Evolutionary conservation across 2,329 filamentous ascomycete genomes (phyloP), one percentile per base, ranked within the genome.

Genomic region (Colletotrichum neosansevieriae): DNA sequence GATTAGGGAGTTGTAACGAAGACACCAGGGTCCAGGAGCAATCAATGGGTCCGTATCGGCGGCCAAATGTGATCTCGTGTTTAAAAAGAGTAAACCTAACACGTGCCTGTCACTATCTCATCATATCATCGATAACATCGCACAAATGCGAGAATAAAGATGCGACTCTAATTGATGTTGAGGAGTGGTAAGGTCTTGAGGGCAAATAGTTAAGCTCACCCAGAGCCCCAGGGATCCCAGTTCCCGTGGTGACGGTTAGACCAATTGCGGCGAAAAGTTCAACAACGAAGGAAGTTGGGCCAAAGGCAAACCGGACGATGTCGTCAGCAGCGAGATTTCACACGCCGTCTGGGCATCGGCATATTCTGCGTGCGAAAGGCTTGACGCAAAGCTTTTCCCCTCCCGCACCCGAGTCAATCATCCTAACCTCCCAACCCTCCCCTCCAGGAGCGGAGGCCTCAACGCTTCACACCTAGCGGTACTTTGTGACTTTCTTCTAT

Each of bases 261-360:
- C 40, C 34, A 44, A 24, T 42, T 21, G 44, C 15, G 21, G 29
- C 32, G 19, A 17, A 17, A 9, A n/a, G 4, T n/a, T 36, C 44
- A 32, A 59, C 17, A 5, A 51, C 29, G 38, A 47, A 32, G 24
- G 19, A 21, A 13, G 11, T 47, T 17, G 32, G 9, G 34, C 5
- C n/a, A 59, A 59, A 59, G 1, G 57, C n/a, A 59, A 59, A 47
- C 42, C 29, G 29, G 42, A 42, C n/a, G 24, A 61, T 56, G 59
- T 21, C 47, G 45, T 61, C 36, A 65, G 11, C 47, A 53, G 29
- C 62, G 15, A 29, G 40, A 7, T 11, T 49, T 11, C 47, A 21
- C 50, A 29, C 49, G 49, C 17, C 29, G n/a, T 51, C 12, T 53
- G 24, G 24, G 53, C 53, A 36, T 17, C 34, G 58, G 10, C 42